Base-by-base conservation (phyloP, 257 asterid genomes). In the Solanum stenotomum region DNA sequence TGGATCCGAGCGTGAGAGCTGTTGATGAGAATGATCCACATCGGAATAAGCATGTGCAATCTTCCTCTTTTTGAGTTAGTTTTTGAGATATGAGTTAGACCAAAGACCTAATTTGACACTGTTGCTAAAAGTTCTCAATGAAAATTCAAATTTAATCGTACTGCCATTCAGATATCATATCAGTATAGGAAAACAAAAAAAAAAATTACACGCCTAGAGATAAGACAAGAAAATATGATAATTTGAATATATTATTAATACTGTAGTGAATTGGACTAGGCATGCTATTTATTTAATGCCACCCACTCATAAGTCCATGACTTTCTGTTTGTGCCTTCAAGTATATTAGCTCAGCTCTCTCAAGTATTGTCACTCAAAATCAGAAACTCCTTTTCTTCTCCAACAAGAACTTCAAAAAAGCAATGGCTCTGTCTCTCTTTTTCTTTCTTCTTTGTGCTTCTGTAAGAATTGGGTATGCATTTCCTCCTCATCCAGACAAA, bases 401-500 rank as follows among this genome's bases (percentile, higher is more conserved):
- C 37, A 15, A 38, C 86, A 61, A 25, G 40, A 85, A 72, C 70
- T 79, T 81, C 65, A 72, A 49, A 68, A 56, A 49, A 68, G 20
- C 85, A 67, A 90, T 86, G 89, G 77, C 88, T 89, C 88, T 90
- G 89, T 88, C 44, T 70, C 74, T 89, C 71, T 87, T 91, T 49
- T 88, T 94, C 86, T 87, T 91, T 61, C 85, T 92, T 76, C 88
- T 92, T 35, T 81, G 89, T 85, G 86, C 74, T 88, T 87, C 90
- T 52, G 52, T 85, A 11, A 86, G 74, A 76, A 87, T 44, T 84
- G 88, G 20, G 74, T 85, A 89, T 89, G 81, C 87, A 79, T 86
- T 90, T 87, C 75, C 92, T 88, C 91, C 91, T 88, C 91, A 93
- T 82, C 89, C 92, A 86, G 95, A 93, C 90, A 91, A 89, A 90